Evolutionary conservation across 2,329 filamentous ascomycete species (phyloP), one percentile per base, ranked within the genome.

Genomic region (Ophiostoma piceae): DNA sequence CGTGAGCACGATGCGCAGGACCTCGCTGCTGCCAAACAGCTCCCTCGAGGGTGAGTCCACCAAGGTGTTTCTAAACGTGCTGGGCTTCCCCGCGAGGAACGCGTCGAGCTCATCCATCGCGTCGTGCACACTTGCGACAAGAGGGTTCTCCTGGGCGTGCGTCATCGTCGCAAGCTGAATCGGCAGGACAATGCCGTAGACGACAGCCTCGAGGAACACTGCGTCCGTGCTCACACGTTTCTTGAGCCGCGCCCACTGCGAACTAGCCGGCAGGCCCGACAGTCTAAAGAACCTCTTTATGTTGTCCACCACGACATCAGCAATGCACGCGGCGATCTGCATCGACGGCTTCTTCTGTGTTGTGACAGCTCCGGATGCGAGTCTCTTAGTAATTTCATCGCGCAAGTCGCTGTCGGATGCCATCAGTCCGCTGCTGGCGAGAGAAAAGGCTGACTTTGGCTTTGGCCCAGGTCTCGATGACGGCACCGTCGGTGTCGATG

Each of bases 201-300:
- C 70, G 1, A 79, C 70, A 0, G 77, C 77, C 4, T 75, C 72
- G 22, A 77, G 75, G 71, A 82, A 78, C 19, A 76, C 76, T 4
- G 35, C 69, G 16, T 70, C 67, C 1, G 19, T 6, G 12, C 32
- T 54, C 3, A 62, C 64, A 5, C 68, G 16, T 5, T 57, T 67
- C 35, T 67, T 41, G 1, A 66, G 73, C 9, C 47, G 72, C 60
- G 62, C 77, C 77, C 71, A 82, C 78, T 22, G 79, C 74, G 54
- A 79, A 77, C 12, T 41, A 1, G 66, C 70, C 11, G 73, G 73
- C 6, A 74, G 22, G 19, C 72, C 71, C 1, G 60, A 64, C 32
- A 47, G n/a, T n/a, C 2, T 11, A 22, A 71, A 47, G 11, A 60
- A 8, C 0, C 7, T 22, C 32, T 29, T 32, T 16, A 54, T 19